Base-by-base conservation (phyloP, 2,329 filamentous ascomycete genomes). In the Beauveria sp. region DNA sequence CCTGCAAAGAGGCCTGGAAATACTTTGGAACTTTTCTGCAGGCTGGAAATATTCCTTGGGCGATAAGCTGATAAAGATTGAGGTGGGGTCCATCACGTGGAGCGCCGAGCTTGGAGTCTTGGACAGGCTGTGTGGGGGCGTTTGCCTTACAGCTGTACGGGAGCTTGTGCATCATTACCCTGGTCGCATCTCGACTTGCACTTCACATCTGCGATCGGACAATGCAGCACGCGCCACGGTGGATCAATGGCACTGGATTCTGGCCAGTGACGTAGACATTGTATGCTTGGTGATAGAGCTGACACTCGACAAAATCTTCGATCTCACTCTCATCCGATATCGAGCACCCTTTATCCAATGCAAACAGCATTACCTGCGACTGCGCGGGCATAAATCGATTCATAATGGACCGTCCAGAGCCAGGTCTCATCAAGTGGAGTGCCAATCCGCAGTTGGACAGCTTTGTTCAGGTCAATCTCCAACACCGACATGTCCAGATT, bases 401-500 rank as follows among this genome's bases (percentile, higher is more conserved):
- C 54, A 46, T 62, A 67, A 82, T 85, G 81, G 83, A 86, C 66
- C 80, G 83, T 52, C 81, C 82, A 2, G 83, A 86, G 66, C 81
- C 82, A 12, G 86, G 86, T 28, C 78, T 88, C 62, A 81, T 88
- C 68, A 85, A 85, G 69, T 88, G 86, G 86, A 87, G 84, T 24
- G 82, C 85, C 55, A 85, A 83, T 64, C 76, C 81, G 20, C 73
- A 75, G 14, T 75, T 80, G 63, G 81, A 87, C 69, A 83, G 80
- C 59, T 88, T 88, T 66, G 78, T 88, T 59, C 84, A 86, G 67
- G 80, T 88, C 71, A 88, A 87, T 67, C 72, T 88, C 53, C 84
- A 86, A 65, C 82, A 86, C 64, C 80, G 83, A 47, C 77, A 85
- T 45, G 81, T 87, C 43, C 83, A 87, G 70, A 76, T 87, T 24